Percentiles rank a stretch among this genome's conserved stretches.
These are phyloP conservation scores for Brettanomyces naardenensis DNA, from an alignment of 805 yeast species.

Conservation along the genomic window DNA sequence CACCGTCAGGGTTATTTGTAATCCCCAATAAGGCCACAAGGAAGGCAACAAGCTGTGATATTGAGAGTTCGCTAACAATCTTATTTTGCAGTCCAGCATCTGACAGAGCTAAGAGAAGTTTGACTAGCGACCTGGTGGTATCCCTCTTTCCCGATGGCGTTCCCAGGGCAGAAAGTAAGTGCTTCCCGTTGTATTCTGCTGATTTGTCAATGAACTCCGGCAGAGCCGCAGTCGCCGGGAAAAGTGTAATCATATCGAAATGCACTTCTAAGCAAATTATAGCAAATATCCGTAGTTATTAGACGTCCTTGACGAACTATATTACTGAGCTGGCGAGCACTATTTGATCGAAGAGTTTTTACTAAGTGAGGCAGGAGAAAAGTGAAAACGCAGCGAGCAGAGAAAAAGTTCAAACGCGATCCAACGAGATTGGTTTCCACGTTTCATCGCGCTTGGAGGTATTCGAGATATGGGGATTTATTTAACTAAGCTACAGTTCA, in stretches of 20 bases:
- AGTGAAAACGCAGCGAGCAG: too few species aligned
- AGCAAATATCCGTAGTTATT: too few species aligned
- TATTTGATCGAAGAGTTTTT: too few species aligned
- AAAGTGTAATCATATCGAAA: neutral
- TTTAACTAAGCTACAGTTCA: too few species aligned
- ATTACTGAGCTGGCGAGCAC: too few species aligned
- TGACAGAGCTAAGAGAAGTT: constrained; percentile 1
- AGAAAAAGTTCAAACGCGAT: too few species aligned
- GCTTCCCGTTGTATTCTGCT: constrained; percentile 3
- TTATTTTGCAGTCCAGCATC: neutral
- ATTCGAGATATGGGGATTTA: neutral
- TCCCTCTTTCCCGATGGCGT: neutral
- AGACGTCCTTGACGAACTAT: too few species aligned
- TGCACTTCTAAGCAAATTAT: too few species aligned
- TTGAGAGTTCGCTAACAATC: constrained; percentile 3
- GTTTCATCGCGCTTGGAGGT: too few species aligned
- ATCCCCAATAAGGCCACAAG: neutral
- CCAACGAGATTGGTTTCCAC: too few species aligned
- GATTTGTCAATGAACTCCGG: constrained; percentile 2
- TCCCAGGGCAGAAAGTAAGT: constrained; percentile 3
- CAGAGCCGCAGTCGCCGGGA: neutral
- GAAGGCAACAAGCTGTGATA: constrained; percentile 5
- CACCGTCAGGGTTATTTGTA: neutral
- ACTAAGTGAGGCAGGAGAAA: too few species aligned
- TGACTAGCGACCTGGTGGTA: neutral